Conservation (phyloP, 1,284 basidiomycete genomes). For the Ganoderma resinaceum region DNA sequence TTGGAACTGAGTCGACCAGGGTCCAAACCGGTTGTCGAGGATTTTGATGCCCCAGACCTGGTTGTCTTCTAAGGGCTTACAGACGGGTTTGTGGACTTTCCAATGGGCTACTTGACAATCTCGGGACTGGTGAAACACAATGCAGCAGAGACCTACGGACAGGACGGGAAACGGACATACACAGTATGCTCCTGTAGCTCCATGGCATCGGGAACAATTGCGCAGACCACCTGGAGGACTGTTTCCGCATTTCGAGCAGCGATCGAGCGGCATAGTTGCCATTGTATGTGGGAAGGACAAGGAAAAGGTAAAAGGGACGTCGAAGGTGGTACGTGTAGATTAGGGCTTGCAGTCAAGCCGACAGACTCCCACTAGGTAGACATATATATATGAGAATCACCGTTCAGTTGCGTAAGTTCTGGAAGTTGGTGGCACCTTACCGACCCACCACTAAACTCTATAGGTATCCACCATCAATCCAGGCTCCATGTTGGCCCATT, state of each 20-base stretch:
- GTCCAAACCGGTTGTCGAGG: slow-evolving; percentile 22
- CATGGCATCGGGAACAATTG: slow-evolving; percentile 5
- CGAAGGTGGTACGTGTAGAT: not conserved
- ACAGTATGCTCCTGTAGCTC: slow-evolving; percentile 20
- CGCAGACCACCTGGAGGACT: not conserved
- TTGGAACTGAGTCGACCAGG: slow-evolving; percentile 20
- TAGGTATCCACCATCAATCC: too few species aligned
- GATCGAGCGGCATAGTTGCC: not conserved
- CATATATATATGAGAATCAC: too few species aligned
- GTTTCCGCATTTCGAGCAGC: not conserved
- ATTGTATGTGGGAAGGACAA: not conserved
- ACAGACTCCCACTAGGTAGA: too few species aligned
- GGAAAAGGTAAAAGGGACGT: not conserved
- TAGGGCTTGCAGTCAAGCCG: too few species aligned
- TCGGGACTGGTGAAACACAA: slow-evolving; percentile 15
- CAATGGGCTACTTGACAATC: slow-evolving; percentile 28
- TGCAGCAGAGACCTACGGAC: not conserved
- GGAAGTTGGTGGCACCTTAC: too few species aligned
- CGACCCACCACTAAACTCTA: too few species aligned
- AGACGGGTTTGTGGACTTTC: slow-evolving; percentile 30
- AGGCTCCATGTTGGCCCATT: too few species aligned
- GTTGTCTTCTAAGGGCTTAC: slow-evolving; percentile 4
- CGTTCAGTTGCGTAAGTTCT: too few species aligned
- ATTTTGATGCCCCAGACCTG: slow-evolving; percentile 33
- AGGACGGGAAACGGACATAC: slow-evolving; percentile 9